Percentiles rank a stretch among this genome's conserved stretches.
Evolutionary conservation across 2,329 filamentous ascomycete genomes (phyloP).

Genomic region (Apiospora aurea): DNA sequence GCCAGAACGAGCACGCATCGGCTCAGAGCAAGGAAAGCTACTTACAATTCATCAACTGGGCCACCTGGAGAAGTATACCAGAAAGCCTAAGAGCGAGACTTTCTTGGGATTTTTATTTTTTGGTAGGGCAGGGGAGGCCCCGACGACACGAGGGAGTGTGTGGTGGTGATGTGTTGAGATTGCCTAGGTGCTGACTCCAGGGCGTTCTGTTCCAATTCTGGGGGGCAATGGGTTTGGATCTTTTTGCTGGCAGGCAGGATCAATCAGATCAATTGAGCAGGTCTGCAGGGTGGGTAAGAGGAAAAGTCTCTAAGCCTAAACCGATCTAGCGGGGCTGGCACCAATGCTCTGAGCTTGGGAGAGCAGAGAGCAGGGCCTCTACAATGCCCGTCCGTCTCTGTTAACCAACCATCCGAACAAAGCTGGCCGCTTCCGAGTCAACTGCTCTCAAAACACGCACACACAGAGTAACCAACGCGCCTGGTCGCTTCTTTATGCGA

Average conservation of each 20-base stretch:
- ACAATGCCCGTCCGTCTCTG: not conserved
- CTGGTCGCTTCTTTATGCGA: constrained; percentile 1
- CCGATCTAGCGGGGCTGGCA: constrained; percentile 1
- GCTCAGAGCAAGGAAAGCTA: constrained; percentile 33
- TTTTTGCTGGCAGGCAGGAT: constrained; percentile 20
- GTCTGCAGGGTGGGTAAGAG: constrained; percentile 15
- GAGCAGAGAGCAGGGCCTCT: too few species aligned
- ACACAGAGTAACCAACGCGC: not conserved
- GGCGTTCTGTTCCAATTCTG: constrained; percentile 21
- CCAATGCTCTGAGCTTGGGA: not conserved
- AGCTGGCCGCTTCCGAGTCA: constrained; percentile 20
- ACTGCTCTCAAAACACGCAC: not conserved
- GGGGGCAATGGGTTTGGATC: constrained; percentile 21
- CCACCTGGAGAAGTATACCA: constrained; percentile 30
- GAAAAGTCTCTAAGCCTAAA: constrained; percentile 12
- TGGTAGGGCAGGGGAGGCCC: constrained; percentile 9
- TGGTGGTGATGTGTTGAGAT: constrained; percentile 21
- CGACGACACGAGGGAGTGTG: constrained; percentile 17
- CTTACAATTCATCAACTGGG: constrained; percentile 45
- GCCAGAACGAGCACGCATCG: constrained; percentile 6
- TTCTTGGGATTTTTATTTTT: not conserved
- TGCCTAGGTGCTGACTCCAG: constrained; percentile 11
- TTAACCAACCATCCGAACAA: not conserved
- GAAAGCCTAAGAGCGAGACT: constrained; percentile 12
- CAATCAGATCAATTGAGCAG: constrained; percentile 21